These are phyloP conservation scores for Trichoderma hamatum DNA, from an alignment of 2,329 filamentous ascomycete species.

Conservation along the genomic window DNA sequence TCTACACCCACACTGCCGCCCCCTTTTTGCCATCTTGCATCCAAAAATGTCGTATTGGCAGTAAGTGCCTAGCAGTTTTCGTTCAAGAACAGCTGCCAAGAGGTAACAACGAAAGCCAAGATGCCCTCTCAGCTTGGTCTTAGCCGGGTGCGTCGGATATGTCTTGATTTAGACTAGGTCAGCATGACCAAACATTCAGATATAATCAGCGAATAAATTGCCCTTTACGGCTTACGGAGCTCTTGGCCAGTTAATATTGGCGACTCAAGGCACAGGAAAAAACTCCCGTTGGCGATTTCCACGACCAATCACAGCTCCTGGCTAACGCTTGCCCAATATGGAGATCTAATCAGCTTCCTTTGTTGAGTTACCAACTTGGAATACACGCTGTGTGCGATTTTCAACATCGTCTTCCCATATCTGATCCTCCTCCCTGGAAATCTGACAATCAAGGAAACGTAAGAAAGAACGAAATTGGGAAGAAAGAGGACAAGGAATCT, in stretches of 20 bases:
- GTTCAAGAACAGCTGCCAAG: slow-evolving; percentile 9
- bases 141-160: slow-evolving; percentile 15
- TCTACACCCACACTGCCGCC: neutral
- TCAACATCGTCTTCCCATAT: neutral
- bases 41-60: slow-evolving; percentile 5
- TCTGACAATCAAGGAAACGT: neutral
- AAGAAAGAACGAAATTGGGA: neutral
- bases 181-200: neutral
- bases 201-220: neutral
- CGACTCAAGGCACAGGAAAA: neutral
- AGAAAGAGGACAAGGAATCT: neutral
- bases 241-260: neutral
- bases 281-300: neutral
- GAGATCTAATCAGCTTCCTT: neutral
- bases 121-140: slow-evolving; percentile 13
- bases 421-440: neutral
- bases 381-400: neutral
- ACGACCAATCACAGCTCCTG: neutral
- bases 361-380: neutral
- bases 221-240: neutral
- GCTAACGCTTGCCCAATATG: neutral
- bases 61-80: neutral
- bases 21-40: slow-evolving; percentile 4
- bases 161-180: slow-evolving; percentile 5
- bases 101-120: slow-evolving; percentile 7